A percentile compares a stretch with the other conserved stretches of the same genome.
Evolutionary conservation across 1,284 basidiomycete genomes (phyloP).

Genomic region (Meira miltonrushii): DNA sequence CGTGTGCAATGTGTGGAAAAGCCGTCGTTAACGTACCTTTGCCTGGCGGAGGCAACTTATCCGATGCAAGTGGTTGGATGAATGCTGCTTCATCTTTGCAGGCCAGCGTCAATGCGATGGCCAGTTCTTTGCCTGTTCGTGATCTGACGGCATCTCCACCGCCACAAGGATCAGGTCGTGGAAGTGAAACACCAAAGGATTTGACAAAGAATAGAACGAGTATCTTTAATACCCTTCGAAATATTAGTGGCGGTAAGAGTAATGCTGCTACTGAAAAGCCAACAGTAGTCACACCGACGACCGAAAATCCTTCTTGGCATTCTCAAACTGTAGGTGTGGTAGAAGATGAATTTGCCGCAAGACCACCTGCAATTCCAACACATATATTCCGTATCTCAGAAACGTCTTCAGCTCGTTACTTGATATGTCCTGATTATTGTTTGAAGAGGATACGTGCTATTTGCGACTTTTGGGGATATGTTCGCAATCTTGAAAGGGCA

Average conservation of each 20-base stretch:
- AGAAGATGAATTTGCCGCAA: background rate
- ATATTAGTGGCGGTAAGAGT: constrained; percentile 6
- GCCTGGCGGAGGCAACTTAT: constrained; percentile 18
- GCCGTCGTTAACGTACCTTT: constrained; percentile 43
- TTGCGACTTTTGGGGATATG: constrained; percentile 48
- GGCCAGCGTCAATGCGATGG: background rate
- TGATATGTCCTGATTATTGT: constrained; percentile 49
- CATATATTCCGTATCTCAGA: constrained; percentile 50
- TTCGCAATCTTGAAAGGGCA: constrained; percentile 46
- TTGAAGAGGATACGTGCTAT: constrained; percentile 39
- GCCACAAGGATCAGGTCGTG: background rate
- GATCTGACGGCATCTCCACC: background rate
- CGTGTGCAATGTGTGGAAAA: constrained; percentile 45
- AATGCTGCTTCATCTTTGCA: constrained; percentile 7
- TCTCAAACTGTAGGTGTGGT: background rate
- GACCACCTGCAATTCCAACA: constrained; percentile 31
- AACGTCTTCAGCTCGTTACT: constrained; percentile 32
- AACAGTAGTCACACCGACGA: background rate
- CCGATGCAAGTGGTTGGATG: constrained; percentile 13
- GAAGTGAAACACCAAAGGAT: background rate
- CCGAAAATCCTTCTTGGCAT: background rate
- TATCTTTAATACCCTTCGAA: constrained; percentile 22
- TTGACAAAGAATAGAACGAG: constrained; percentile 22
- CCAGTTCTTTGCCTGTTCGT: background rate
- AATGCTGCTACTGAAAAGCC: background rate